A percentile compares a stretch with the other conserved stretches of the same genome.
phyloP scores from a whole-genome alignment of 2,329 filamentous ascomycete genomes.

The Neurospora crassa region DNA sequence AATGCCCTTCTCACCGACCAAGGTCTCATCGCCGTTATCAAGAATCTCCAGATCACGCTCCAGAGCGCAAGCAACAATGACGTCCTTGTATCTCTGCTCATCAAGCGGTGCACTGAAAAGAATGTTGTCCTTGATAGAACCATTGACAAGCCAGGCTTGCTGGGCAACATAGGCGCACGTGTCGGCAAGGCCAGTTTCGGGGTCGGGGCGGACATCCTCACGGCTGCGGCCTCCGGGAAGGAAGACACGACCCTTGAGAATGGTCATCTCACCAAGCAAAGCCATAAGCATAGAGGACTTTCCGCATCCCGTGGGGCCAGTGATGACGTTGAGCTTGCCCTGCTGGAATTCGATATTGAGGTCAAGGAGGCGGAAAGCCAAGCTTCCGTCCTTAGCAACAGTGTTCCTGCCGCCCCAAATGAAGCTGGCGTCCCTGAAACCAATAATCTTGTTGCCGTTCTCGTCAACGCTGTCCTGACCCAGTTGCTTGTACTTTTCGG shows the following conservation, averaged over 20 bases:
- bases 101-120: slow-evolving; percentile 77
- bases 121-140: slow-evolving; percentile 92
- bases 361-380: slow-evolving; percentile 75
- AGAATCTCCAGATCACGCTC: slow-evolving; percentile 88
- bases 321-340: slow-evolving; percentile 83
- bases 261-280: slow-evolving; percentile 88
- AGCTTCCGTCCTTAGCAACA: slow-evolving; percentile 54
- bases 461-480: slow-evolving; percentile 59
- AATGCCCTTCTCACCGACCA: slow-evolving; percentile 96
- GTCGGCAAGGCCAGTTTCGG: slow-evolving; percentile 78
- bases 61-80: slow-evolving; percentile 83
- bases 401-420: slow-evolving; percentile 71
- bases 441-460: slow-evolving; percentile 64
- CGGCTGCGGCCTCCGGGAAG: slow-evolving; percentile 79
- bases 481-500: slow-evolving; percentile 86
- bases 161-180: slow-evolving; percentile 95
- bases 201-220: slow-evolving; percentile 73
- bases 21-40: slow-evolving; percentile 82
- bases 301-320: slow-evolving; percentile 85
- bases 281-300: slow-evolving; percentile 97
- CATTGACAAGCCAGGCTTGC: slow-evolving; percentile 94
- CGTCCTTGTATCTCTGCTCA: slow-evolving; percentile 72
- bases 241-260: slow-evolving; percentile 69
- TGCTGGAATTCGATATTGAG: slow-evolving; percentile 74
- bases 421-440: slow-evolving; percentile 75